Conservation (phyloP, 2,329 filamentous ascomycete genomes). For the Pseudophaeomoniella oleicola region DNA sequence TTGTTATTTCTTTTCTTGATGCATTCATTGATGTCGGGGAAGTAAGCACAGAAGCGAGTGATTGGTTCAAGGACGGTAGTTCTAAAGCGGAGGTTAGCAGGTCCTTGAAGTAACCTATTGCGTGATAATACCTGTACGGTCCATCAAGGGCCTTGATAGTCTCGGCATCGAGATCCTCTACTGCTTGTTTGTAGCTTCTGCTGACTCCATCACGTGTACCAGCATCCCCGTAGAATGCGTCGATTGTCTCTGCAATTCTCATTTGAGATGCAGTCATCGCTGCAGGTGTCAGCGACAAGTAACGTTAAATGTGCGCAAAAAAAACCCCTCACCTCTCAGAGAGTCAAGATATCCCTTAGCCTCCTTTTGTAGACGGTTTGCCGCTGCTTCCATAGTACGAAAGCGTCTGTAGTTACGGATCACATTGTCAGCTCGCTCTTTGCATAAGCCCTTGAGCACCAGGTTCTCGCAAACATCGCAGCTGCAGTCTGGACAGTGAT, state of each 20-base stretch:
- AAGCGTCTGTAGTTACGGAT: slow-evolving; percentile 68
- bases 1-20: slow-evolving; percentile 99
- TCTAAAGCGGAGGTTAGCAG: slow-evolving; percentile 25
- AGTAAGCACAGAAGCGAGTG: slow-evolving; percentile 91
- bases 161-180: slow-evolving; percentile 93
- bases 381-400: slow-evolving; percentile 91
- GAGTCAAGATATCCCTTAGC: slow-evolving; percentile 97
- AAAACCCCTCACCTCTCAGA: slow-evolving; percentile 52
- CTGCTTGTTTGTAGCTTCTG: slow-evolving; percentile 94
- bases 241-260: slow-evolving; percentile 97
- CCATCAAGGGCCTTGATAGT: slow-evolving; percentile 97
- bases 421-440: too few species aligned
- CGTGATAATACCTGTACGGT: slow-evolving; percentile 62
- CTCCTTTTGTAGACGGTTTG: slow-evolving; percentile 86
- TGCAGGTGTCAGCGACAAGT: slow-evolving; percentile 18
- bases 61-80: slow-evolving; percentile 93
- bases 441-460: too few species aligned
- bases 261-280: slow-evolving; percentile 99
- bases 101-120: too few species aligned
- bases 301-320: neutral
- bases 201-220: slow-evolving; percentile 91
- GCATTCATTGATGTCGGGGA: slow-evolving; percentile 97
- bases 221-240: slow-evolving; percentile 95
- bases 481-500: too few species aligned
- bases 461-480: too few species aligned